Evolutionary conservation across 306 rosid species (phyloP).

Genomic region (Vachellia pachyceras): DNA sequence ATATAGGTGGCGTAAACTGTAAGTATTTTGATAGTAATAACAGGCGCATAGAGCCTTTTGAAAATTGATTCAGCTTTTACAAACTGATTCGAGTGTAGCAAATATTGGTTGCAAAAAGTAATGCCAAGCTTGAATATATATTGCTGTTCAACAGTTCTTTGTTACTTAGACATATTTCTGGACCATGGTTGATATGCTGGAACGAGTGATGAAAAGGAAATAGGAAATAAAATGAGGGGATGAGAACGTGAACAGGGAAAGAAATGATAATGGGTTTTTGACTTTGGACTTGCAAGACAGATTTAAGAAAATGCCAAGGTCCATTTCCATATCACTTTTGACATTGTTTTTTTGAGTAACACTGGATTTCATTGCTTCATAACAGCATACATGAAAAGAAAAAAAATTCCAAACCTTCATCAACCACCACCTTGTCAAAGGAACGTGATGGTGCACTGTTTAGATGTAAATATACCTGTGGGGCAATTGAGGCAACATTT

Average conservation of each 20-base stretch:
- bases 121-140: background rate
- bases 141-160: background rate
- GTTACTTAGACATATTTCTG: background rate
- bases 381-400: too few relatives aligned
- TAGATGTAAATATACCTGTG: too few relatives aligned
- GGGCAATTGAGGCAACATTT: too few relatives aligned
- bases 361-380: too few relatives aligned
- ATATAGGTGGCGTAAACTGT: conserved; percentile 38
- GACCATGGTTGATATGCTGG: background rate
- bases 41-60: conserved; percentile 23
- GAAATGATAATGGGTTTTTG: background rate
- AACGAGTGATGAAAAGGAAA: background rate
- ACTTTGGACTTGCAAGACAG: background rate
- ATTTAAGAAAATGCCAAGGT: background rate
- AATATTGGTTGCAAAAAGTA: background rate
- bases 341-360: too few relatives aligned
- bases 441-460: too few relatives aligned
- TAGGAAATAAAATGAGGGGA: too few relatives aligned
- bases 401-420: too few relatives aligned
- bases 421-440: too few relatives aligned
- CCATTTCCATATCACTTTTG: too few relatives aligned
- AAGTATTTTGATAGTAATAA: conserved; percentile 29
- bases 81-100: conserved; percentile 25
- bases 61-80: conserved; percentile 35
- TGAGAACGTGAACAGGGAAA: background rate